Base-by-base conservation (phyloP, 2,329 filamentous ascomycete genomes). In the Hirsutella thompsonii region DNA sequence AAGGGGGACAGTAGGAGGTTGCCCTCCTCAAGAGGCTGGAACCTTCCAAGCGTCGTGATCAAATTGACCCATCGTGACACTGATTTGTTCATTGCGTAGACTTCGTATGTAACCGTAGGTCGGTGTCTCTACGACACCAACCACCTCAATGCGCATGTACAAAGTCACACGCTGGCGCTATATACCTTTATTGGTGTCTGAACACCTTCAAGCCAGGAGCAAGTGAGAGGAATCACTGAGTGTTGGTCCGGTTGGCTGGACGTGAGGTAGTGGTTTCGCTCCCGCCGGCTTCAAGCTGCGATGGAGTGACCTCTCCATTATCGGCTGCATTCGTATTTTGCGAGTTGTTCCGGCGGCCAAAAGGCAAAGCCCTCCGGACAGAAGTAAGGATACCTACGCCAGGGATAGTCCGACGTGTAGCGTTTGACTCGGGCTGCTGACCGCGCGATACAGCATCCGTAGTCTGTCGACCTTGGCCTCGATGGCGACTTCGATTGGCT, bases 351-450 rank as follows among this genome's bases (percentile, higher is more conserved):
- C 54, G 48, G 40, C 55, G 51, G 32, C 56, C 56, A 16, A 63
- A 58, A 11, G 53, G 49, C 10, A 63, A 42, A 16, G 53, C 56
- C 23, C 52, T 53, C 21, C 60, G 55, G 13, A 63, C 43, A 18
- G 58, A 59, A 4, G 56, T 50, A 3, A 61, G 18, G 35, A 61
- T 40, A 20, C 57, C 55, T 9, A 47, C 44, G 20, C 39, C 32
- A 6, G 39, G 45, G 19, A 44, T 10, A 26, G 23, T 26, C 19
- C 36, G 26, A 8, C 42, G 4, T 1, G 39, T 18, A 20, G 32
- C 39, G 16, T 44, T 34, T 4, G 42, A 14, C 28, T 20, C 35
- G 36, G 11, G 30, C 39, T 40, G 37, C 10, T 39, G 46, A 6
- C 23, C 13, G 18, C 30, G 35, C 18, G 41, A 21, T 21, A 45